These are phyloP conservation scores for Calocybe cyanea DNA, from an alignment of 768 basidiomycete genomes.

Conservation along the genomic window DNA sequence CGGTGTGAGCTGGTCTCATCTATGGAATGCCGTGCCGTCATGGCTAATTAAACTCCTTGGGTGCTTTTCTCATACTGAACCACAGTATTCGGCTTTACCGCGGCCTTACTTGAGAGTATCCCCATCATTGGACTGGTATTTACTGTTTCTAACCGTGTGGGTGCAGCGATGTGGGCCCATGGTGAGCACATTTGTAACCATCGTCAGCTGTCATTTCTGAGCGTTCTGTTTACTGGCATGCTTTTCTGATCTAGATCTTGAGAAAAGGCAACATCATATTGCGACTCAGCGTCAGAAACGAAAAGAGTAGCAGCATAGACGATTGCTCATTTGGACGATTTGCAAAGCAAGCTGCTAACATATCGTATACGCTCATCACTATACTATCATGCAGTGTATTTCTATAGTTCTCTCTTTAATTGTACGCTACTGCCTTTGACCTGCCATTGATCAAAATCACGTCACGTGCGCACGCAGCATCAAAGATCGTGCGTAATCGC, in stretches of 20 bases:
- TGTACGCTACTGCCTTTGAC: too few relatives aligned
- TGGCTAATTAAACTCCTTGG: not conserved
- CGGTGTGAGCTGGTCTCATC: conserved; percentile 26
- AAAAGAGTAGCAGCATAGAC: too few relatives aligned
- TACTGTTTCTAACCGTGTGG: conserved; percentile 82
- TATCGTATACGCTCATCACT: too few relatives aligned
- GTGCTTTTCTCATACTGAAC: too few relatives aligned
- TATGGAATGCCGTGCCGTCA: not conserved
- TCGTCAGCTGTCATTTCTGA: not conserved
- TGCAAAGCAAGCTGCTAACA: too few relatives aligned
- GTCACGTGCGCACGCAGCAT: too few relatives aligned
- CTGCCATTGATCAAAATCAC: too few relatives aligned
- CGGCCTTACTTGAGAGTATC: conserved; percentile 75
- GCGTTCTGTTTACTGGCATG: not conserved
- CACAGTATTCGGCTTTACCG: conserved; percentile 82
- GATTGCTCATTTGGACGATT: too few relatives aligned
- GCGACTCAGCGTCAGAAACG: too few relatives aligned
- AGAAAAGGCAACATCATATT: conserved; percentile 54
- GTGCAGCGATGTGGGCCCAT: conserved; percentile 93
- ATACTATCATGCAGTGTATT: too few relatives aligned
- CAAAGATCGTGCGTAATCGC: conserved; percentile 4
- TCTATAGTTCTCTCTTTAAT: too few relatives aligned
- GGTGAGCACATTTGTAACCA: conserved; percentile 44
- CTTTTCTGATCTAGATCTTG: conserved; percentile 64
- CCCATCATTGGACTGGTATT: conserved; percentile 82